These are phyloP conservation scores for Candolleomyces efflorescens DNA, from an alignment of 768 basidiomycete genomes.

Conservation along the genomic window DNA sequence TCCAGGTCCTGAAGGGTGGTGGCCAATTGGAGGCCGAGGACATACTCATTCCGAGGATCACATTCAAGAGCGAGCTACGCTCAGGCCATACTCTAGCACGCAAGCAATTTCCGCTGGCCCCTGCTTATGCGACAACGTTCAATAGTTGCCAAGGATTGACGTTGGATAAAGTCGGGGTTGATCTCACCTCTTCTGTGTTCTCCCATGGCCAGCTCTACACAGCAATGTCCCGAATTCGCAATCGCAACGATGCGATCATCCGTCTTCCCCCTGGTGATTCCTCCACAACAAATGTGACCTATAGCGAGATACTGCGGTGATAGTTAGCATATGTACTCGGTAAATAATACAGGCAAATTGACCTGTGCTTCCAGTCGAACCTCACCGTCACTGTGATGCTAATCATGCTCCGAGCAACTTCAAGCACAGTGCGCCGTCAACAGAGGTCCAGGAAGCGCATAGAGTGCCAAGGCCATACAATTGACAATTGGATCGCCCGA, in stretches of 20 bases:
- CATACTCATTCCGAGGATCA: conserved; percentile 16
- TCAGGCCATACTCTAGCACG: conserved; percentile 24
- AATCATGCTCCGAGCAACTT: no score
- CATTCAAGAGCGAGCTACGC: conserved; percentile 11
- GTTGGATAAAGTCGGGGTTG: conserved; percentile 31
- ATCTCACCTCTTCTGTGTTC: conserved; percentile 33
- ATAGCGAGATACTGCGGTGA: not conserved
- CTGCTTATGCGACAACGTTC: conserved; percentile 39
- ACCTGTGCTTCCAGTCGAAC: no score
- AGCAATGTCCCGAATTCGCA: conserved; percentile 15
- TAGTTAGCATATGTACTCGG: no score
- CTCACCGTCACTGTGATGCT: no score
- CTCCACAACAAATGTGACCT: conserved; percentile 12
- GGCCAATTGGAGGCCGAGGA: conserved; percentile 1
- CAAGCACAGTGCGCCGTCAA: no score
- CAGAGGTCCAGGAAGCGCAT: no score
- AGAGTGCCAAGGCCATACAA: no score
- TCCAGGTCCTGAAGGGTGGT: not conserved
- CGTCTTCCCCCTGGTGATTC: not conserved
- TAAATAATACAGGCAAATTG: no score
- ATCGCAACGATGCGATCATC: conserved; percentile 7
- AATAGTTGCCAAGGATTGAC: conserved; percentile 30
- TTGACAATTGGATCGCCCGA: no score
- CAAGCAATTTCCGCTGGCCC: conserved; percentile 32
- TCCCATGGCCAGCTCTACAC: conserved; percentile 30